phyloP scores from a whole-genome alignment of 2,329 filamentous ascomycete species.

The Thelonectria rubi region DNA sequence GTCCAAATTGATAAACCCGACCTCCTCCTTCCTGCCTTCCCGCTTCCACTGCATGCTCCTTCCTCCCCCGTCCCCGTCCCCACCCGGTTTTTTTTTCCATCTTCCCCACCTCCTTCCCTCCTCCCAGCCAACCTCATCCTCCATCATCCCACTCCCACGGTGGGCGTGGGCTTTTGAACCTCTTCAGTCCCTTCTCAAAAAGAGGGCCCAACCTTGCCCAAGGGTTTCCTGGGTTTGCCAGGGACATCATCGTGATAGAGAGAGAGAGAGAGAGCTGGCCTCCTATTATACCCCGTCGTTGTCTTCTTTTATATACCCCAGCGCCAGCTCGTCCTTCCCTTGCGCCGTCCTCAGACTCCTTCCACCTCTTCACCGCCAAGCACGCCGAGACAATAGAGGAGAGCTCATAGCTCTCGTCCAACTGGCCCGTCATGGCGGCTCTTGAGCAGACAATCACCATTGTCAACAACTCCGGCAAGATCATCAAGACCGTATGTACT shows the following conservation, averaged over 20 bases:
- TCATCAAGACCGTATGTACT: conserved; percentile 81
- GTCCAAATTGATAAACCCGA: conserved; percentile 15
- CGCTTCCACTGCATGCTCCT: background rate
- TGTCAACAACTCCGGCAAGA: conserved; percentile 89
- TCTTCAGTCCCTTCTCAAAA: conserved; percentile 7
- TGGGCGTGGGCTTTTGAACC: conserved; percentile 22
- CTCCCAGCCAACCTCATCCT: conserved; percentile 12
- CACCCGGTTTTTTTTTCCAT: conserved; percentile 1
- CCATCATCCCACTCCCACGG: conserved; percentile 21
- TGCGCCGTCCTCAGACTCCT: background rate
- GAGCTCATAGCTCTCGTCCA: conserved; percentile 18
- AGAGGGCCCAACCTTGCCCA: conserved; percentile 15
- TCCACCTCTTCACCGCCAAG: conserved; percentile 1
- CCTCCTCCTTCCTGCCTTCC: conserved; percentile 3
- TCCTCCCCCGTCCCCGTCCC: conserved; percentile 1
- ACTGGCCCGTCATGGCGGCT: conserved; percentile 51
- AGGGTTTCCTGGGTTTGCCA: conserved; percentile 9
- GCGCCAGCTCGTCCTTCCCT: background rate
- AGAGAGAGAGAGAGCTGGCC: conserved; percentile 41
- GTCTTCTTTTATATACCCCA: background rate
- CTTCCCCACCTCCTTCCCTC: conserved; percentile 2
- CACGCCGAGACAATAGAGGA: conserved; percentile 2
- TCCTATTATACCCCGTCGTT: conserved; percentile 19
- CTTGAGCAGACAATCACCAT: conserved; percentile 82
- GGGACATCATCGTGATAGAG: conserved; percentile 28